A percentile compares a stretch with the other conserved stretches of the same genome.
These are phyloP conservation scores for Beauveria scarabaeidicola DNA, from an alignment of 2,329 filamentous ascomycete genomes.

Conservation along the genomic window DNA sequence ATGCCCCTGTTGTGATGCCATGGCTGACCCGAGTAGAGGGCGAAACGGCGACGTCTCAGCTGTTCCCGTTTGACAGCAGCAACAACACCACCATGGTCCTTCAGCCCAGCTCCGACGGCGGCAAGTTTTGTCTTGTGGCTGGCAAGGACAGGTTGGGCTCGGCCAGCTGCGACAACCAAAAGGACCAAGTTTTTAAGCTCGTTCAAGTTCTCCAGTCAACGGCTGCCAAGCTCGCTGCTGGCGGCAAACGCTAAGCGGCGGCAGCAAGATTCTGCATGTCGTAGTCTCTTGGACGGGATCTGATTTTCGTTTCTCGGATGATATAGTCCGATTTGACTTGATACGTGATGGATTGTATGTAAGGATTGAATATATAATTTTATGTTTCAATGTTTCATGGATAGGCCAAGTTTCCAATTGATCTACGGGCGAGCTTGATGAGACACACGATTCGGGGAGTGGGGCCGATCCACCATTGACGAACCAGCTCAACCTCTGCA, in stretches of 20 bases:
- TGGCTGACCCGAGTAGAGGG: constrained; percentile 25
- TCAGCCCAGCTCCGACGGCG: constrained; percentile 35
- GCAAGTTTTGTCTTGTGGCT: constrained; percentile 33
- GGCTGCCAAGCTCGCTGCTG: not conserved
- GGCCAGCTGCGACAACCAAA: constrained; percentile 12
- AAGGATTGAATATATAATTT: not conserved
- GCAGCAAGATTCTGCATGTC: not conserved
- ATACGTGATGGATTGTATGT: not conserved
- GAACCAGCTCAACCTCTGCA: not conserved
- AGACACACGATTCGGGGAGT: not conserved
- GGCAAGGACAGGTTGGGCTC: constrained; percentile 24
- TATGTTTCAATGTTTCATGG: not conserved
- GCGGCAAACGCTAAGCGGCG: not conserved
- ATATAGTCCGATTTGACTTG: not conserved
- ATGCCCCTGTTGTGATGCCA: not conserved
- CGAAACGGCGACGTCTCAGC: constrained; percentile 37
- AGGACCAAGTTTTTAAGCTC: constrained; percentile 7
- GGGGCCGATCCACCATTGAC: constrained; percentile 8
- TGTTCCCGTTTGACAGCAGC: constrained; percentile 38
- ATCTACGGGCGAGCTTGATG: not conserved
- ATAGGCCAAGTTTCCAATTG: not conserved
- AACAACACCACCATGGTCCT: constrained; percentile 30
- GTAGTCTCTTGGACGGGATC: not conserved
- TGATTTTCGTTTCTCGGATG: not conserved
- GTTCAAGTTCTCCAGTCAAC: constrained; percentile 4